Conservation (phyloP, 2,329 filamentous ascomycete genomes). For the Cordyceps fumosorosea region DNA sequence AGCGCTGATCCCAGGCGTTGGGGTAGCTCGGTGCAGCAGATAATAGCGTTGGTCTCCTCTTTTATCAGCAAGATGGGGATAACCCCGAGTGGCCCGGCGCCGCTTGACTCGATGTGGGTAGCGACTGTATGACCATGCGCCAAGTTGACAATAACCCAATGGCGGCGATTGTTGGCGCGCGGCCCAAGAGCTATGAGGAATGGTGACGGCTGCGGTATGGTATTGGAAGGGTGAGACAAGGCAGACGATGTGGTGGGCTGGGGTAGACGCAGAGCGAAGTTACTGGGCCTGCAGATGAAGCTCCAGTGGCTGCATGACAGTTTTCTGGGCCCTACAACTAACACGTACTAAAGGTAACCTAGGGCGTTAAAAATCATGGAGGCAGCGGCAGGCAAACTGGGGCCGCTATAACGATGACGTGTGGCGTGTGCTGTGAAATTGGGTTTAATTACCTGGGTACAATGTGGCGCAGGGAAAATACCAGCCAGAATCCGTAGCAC, state of each 20-base stretch:
- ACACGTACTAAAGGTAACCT: too few species aligned
- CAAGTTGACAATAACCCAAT: background rate
- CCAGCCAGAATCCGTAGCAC: background rate
- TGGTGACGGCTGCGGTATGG: background rate
- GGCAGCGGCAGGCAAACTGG: background rate
- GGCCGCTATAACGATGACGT: background rate
- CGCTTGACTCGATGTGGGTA: background rate
- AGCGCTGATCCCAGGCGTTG: constrained; percentile 7
- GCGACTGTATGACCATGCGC: background rate
- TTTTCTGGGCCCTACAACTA: too few species aligned
- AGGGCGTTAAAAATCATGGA: too few species aligned
- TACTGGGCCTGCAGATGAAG: background rate
- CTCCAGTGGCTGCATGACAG: background rate
- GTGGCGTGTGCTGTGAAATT: background rate
- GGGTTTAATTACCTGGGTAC: background rate
- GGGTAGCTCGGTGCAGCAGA: background rate
- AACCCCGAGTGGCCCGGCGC: background rate
- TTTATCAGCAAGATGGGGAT: constrained; percentile 1
- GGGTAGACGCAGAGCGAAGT: background rate
- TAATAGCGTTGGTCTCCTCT: background rate
- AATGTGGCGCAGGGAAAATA: background rate
- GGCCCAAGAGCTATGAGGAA: background rate
- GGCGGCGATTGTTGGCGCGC: background rate
- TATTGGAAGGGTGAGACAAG: constrained; percentile 4
- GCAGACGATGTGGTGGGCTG: background rate